Evolutionary conservation across 306 rosid genomes (phyloP).

Genomic region (Alnus glutinosa): DNA sequence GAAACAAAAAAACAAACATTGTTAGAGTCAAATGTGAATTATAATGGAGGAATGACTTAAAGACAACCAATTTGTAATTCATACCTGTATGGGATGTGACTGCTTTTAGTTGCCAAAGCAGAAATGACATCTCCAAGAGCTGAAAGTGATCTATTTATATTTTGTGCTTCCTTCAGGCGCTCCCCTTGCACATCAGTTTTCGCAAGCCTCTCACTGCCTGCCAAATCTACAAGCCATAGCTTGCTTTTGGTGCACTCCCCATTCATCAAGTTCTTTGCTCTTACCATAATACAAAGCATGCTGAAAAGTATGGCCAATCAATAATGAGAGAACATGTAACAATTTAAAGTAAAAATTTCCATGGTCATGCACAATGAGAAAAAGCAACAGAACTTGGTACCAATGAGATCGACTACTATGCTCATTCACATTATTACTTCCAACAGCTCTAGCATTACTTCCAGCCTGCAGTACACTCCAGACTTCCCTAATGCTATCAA

Average conservation of each 20-base stretch:
- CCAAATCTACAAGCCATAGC: constrained; percentile 95
- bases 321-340: background rate
- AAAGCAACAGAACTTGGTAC: constrained; percentile 32
- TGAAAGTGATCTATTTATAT: constrained; percentile 86
- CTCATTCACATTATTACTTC: constrained; percentile 85
- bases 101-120: constrained; percentile 78
- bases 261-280: constrained; percentile 69
- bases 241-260: constrained; percentile 83
- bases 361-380: background rate
- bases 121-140: constrained; percentile 89
- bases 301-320: constrained; percentile 41
- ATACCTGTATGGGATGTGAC: constrained; percentile 88
- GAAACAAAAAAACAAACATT: constrained; percentile 34
- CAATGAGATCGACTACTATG: constrained; percentile 95
- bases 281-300: constrained; percentile 77
- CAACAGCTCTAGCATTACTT: constrained; percentile 82
- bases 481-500: constrained; percentile 58
- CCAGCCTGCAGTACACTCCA: constrained; percentile 79
- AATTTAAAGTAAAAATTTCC: background rate
- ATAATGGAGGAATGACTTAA: constrained; percentile 7
- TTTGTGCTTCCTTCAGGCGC: constrained; percentile 86
- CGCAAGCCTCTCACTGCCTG: constrained; percentile 92
- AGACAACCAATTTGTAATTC: constrained; percentile 16
- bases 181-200: constrained; percentile 85
- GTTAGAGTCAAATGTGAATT: constrained; percentile 18